phyloP scores from a whole-genome alignment of 2,329 filamentous ascomycete species.

The Penicillium vulpinum region DNA sequence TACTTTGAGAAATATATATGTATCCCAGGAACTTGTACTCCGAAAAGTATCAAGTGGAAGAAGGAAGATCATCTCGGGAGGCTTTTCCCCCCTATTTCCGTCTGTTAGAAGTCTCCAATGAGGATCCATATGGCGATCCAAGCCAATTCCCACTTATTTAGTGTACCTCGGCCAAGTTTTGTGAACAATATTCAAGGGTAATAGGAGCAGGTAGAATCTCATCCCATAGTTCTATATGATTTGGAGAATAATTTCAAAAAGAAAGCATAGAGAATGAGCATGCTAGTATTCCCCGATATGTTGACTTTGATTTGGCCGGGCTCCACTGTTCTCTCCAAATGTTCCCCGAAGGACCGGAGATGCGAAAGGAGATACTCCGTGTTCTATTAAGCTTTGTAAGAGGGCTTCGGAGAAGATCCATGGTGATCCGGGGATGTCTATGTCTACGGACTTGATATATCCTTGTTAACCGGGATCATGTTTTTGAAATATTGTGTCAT shows the following conservation, averaged over 20 bases:
- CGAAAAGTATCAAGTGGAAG: background rate
- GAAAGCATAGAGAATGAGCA: too few relatives aligned
- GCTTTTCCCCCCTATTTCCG: background rate
- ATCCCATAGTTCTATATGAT: too few relatives aligned
- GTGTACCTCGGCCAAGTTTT: too few relatives aligned
- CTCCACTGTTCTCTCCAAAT: background rate
- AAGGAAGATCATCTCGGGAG: background rate
- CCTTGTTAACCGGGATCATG: too few relatives aligned
- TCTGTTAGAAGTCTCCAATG: background rate
- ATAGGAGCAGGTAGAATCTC: too few relatives aligned
- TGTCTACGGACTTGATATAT: background rate
- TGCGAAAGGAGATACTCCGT: constrained; percentile 1
- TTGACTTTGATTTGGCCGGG: background rate
- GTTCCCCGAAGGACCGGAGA: too few relatives aligned
- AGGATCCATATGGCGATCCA: background rate
- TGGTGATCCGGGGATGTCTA: constrained; percentile 21
- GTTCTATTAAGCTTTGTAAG: constrained; percentile 10
- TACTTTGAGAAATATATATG: too few relatives aligned
- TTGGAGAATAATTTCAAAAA: too few relatives aligned
- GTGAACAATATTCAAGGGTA: too few relatives aligned
- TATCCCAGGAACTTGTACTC: background rate
- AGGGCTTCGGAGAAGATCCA: constrained; percentile 13
- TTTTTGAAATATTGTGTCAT: background rate
- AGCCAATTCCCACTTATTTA: background rate
- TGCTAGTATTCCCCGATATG: background rate